Evolutionary conservation across 1,284 basidiomycete species (phyloP), one percentile per base, ranked within the genome.

Genomic region (Hymenochaete sp.): DNA sequence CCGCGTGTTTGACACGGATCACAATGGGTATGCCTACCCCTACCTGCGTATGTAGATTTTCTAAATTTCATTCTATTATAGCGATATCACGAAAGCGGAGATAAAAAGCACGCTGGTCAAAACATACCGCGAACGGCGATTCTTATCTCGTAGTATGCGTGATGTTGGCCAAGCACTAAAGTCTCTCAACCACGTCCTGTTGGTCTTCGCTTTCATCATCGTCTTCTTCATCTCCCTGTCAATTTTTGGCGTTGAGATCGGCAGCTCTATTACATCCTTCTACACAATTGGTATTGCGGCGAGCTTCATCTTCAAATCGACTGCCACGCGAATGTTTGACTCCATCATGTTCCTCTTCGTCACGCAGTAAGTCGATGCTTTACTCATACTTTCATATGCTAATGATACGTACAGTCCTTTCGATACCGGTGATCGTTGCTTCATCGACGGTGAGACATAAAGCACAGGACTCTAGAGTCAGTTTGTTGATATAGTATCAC

Each of bases 291-390:
- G 68, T 16, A 73, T 86, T 48, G 83, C 78, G 2, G 75, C 73
- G 13, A 83, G 80, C 55, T 87, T 87, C 55, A 71, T 87, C 50
- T 87, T 87, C 69, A 84, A 82, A 64, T 75, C 70, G 53, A 63
- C 82, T 7, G 79, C 82, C 16, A 77, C 75, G 48, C 72, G 66
- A 47, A 77, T 77, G 31, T 87, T 87, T 55, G 83, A 86, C 61
- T 71, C 82, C 33, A 78, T 86, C 56, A 81, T 85, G 71, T 82
- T 86, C 58, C 60, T 86, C 53, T 87, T 86, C 59, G 82, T 86
- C 33, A 80, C 82, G 4, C 84, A 87, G 79, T 83, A 52, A 48
- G 77, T 67, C 13, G 13, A 5, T 35, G 14, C 32, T 35, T 6
- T 35, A 35, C 14, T n/a, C n/a, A n/a, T n/a, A n/a, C 27, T 18